Conservation (phyloP, 768 basidiomycete species). For the Lentinus tigrinus region DNA sequence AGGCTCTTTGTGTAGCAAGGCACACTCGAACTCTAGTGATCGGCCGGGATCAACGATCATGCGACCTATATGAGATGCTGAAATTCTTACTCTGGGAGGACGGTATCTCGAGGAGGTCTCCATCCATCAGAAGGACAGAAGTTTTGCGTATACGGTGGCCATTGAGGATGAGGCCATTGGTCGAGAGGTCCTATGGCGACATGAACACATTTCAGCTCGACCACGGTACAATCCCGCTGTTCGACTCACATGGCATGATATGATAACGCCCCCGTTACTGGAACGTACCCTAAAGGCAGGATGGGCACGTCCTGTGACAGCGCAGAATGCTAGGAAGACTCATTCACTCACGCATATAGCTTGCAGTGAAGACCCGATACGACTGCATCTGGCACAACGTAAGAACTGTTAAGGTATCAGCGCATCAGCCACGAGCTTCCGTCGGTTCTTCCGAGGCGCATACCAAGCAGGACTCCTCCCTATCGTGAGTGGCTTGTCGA, state of each 20-base stretch:
- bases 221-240: neutral
- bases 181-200: slow-evolving; percentile 61
- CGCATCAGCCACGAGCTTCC: neutral
- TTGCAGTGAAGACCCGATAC: slow-evolving; percentile 77
- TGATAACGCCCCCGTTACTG: slow-evolving; percentile 67
- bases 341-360: slow-evolving; percentile 69
- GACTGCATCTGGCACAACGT: slow-evolving; percentile 58
- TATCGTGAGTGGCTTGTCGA: slow-evolving; percentile 64
- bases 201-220: neutral
- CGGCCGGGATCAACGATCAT: neutral
- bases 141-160: slow-evolving; percentile 65
- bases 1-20: slow-evolving; percentile 53
- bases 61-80: neutral
- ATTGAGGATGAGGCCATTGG: slow-evolving; percentile 74
- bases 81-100: slow-evolving; percentile 52
- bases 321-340: neutral
- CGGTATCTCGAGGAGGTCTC: slow-evolving; percentile 68
- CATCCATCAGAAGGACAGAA: slow-evolving; percentile 74
- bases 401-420: slow-evolving; percentile 41
- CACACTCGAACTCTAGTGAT: slow-evolving; percentile 61
- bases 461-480: slow-evolving; percentile 78
- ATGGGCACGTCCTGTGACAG: neutral
- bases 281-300: slow-evolving; percentile 56
- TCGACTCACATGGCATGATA: slow-evolving; percentile 69
- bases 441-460: too few species aligned